Conservation (phyloP, 139 green algal species). For the Coccomyxa sp. region DNA sequence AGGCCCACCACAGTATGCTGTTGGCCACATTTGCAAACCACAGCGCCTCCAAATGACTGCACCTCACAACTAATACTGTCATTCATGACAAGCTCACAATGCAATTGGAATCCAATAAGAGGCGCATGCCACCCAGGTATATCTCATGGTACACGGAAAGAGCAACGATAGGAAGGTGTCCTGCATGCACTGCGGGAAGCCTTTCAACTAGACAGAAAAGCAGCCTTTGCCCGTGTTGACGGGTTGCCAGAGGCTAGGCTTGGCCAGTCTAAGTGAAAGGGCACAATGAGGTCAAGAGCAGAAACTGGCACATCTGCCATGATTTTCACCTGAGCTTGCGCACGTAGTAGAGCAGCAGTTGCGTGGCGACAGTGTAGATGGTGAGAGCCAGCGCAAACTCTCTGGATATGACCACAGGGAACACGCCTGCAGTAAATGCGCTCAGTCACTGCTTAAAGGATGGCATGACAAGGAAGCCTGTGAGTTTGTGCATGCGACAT, state of each 20-base stretch:
- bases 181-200: not conserved
- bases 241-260: too few species aligned
- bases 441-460: too few species aligned
- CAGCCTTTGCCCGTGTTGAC: too few species aligned
- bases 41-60: constrained; percentile 25
- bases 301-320: too few species aligned
- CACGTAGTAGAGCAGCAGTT: constrained; percentile 29
- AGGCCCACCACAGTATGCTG: constrained; percentile 32
- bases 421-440: constrained; percentile 18
- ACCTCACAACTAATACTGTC: not conserved
- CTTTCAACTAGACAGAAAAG: too few species aligned
- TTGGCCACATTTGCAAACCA: constrained; percentile 33
- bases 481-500: too few species aligned
- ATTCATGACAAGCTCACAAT: too few species aligned
- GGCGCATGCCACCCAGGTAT: not conserved
- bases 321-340: not conserved
- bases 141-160: too few species aligned
- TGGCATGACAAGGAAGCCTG: too few species aligned
- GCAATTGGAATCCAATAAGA: too few species aligned
- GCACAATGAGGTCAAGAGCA: too few species aligned
- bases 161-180: not conserved
- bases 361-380: constrained; percentile 23
- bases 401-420: constrained; percentile 18
- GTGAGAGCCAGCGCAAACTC: constrained; percentile 17
- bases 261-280: too few species aligned